Evolutionary conservation across 2,329 filamentous ascomycete species (phyloP).

Genomic region (Chaetomiaceae sp.): DNA sequence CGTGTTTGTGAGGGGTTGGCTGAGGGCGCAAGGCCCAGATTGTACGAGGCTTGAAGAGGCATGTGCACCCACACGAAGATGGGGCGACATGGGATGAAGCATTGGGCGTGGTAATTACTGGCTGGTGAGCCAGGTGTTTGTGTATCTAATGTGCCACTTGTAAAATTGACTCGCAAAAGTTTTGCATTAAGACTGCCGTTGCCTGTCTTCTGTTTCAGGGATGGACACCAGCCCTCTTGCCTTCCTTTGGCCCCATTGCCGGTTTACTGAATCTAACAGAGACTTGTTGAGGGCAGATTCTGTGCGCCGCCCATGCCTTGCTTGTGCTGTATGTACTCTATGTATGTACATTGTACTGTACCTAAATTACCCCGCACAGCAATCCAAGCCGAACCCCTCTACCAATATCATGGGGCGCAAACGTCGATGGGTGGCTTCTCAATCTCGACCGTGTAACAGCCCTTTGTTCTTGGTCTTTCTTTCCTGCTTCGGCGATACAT

Average conservation of each 20-base stretch:
- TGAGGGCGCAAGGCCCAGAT: neutral
- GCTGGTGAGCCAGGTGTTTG: neutral
- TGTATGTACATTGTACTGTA: too few species aligned
- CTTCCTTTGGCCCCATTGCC: too few species aligned
- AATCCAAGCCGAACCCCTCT: neutral
- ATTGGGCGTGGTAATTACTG: constrained; percentile 8
- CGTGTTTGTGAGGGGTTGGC: neutral
- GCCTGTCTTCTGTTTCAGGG: too few species aligned
- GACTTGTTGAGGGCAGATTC: too few species aligned
- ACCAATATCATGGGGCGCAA: too few species aligned
- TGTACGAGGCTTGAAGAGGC: neutral
- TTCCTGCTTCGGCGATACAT: too few species aligned
- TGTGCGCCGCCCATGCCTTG: too few species aligned
- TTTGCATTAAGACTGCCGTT: neutral
- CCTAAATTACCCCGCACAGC: neutral
- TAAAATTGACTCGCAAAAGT: constrained; percentile 7
- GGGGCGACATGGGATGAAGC: neutral
- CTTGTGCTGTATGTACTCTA: too few species aligned
- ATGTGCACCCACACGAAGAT: too few species aligned
- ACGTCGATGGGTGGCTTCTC: neutral
- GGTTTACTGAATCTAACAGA: too few species aligned
- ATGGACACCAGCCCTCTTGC: too few species aligned
- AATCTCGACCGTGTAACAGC: constrained; percentile 1
- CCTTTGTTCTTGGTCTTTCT: constrained; percentile 1
- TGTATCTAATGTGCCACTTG: constrained; percentile 6